Percentiles rank a stretch among this genome's conserved stretches.
Evolutionary conservation across 768 basidiomycete genomes (phyloP).

Genomic region (Suillus clintonianus): DNA sequence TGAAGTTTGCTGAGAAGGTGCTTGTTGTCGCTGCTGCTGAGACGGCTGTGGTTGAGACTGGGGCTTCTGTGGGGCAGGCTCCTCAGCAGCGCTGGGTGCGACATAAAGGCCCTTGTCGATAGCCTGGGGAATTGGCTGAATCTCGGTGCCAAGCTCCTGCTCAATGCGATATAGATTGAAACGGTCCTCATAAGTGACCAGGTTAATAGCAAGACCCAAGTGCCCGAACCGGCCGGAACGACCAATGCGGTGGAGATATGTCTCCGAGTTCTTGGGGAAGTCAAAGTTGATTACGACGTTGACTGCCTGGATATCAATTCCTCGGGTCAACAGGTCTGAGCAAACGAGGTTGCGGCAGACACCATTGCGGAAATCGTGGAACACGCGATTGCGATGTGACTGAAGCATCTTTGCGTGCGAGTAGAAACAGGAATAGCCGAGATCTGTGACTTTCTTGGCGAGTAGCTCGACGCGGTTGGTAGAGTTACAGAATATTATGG

Average conservation of each 20-base stretch:
- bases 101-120: slow-evolving; percentile 96
- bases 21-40: slow-evolving; percentile 32
- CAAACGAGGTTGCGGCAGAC: slow-evolving; percentile 99
- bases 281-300: slow-evolving; percentile 99
- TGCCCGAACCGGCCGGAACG: slow-evolving; percentile 98
- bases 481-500: slow-evolving; percentile 99
- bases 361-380: slow-evolving; percentile 99
- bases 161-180: slow-evolving; percentile 98
- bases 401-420: slow-evolving; percentile 99
- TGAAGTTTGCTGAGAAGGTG: slow-evolving; percentile 22
- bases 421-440: slow-evolving; percentile 99
- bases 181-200: slow-evolving; percentile 96
- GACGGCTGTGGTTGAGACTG: slow-evolving; percentile 36
- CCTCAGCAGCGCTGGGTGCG: slow-evolving; percentile 59
- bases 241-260: slow-evolving; percentile 97
- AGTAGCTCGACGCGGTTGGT: slow-evolving; percentile 99
- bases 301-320: slow-evolving; percentile 99
- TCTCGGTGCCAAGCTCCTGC: slow-evolving; percentile 97
- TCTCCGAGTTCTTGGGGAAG: slow-evolving; percentile 98
- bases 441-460: slow-evolving; percentile 98
- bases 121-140: slow-evolving; percentile 87
- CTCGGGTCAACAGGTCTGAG: slow-evolving; percentile 94
- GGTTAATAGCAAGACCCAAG: slow-evolving; percentile 94
- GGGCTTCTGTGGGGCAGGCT: slow-evolving; percentile 45
- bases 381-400: slow-evolving; percentile 97